A percentile compares a stretch with the other conserved stretches of the same genome.
phyloP scores from a whole-genome alignment of 2,329 filamentous ascomycete species.

The Alternaria panax region DNA sequence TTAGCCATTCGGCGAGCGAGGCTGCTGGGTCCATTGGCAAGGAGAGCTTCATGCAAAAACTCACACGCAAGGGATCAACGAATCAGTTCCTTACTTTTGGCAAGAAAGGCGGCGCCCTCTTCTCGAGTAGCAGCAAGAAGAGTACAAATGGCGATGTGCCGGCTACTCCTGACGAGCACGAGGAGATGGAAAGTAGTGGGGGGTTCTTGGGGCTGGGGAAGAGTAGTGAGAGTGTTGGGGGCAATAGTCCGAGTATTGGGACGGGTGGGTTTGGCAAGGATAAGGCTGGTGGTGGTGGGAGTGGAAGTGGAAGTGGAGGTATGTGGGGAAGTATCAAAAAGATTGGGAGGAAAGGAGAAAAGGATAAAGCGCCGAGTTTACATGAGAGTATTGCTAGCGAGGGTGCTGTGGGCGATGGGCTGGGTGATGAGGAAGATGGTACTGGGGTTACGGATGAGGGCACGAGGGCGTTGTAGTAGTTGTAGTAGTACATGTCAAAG shows the following conservation, averaged over 20 bases:
- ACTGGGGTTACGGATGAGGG: no score
- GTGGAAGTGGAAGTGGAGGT: conserved; percentile 19
- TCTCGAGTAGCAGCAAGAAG: conserved; percentile 28
- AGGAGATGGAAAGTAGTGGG: conserved; percentile 40
- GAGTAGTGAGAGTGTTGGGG: conserved; percentile 37
- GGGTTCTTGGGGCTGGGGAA: conserved; percentile 35
- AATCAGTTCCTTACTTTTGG: conserved; percentile 55
- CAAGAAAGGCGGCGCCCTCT: conserved; percentile 45
- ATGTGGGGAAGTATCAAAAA: conserved; percentile 56
- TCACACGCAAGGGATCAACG: conserved; percentile 57
- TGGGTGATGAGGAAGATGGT: no score
- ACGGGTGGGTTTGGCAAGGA: conserved; percentile 43
- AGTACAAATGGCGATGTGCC: conserved; percentile 40
- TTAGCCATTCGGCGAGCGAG: conserved; percentile 49
- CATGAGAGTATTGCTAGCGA: conserved; percentile 56
- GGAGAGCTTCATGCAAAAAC: conserved; percentile 59
- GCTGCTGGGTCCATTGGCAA: conserved; percentile 48
- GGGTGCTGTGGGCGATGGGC: no score
- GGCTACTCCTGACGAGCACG: conserved; percentile 50
- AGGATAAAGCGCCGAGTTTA: conserved; percentile 56
- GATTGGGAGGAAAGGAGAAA: conserved; percentile 51
- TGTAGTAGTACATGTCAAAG: no score
- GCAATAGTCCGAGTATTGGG: conserved; percentile 41
- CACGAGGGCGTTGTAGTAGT: no score
- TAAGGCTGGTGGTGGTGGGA: conserved; percentile 38